Conservation (phyloP, 2,329 filamentous ascomycete genomes). For the Venturia nashicola region DNA sequence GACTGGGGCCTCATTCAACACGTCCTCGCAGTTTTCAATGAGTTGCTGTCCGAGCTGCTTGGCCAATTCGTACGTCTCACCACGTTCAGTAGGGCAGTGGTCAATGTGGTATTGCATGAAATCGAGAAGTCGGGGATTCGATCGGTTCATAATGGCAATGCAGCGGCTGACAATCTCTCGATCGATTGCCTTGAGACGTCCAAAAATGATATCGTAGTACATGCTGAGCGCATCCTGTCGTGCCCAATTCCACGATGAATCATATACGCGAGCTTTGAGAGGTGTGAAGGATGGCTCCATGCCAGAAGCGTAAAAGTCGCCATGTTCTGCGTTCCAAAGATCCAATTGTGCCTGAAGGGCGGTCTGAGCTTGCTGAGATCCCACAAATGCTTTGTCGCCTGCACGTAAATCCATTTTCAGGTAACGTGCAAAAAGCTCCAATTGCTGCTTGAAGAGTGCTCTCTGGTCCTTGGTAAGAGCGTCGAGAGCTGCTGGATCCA, state of each 20-base stretch:
- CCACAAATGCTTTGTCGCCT: conserved; percentile 87
- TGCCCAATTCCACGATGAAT: conserved; percentile 99
- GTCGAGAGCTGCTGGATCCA: conserved; percentile 95
- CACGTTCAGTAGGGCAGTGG: conserved; percentile 90
- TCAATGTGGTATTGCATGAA: conserved; percentile 99
- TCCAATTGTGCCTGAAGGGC: conserved; percentile 88
- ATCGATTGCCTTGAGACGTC: conserved; percentile 81
- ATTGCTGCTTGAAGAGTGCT: conserved; percentile 93
- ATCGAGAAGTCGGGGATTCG: conserved; percentile 86
- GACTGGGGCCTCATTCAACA: conserved; percentile 67
- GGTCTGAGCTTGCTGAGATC: conserved; percentile 72
- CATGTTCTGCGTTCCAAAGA: conserved; percentile 89
- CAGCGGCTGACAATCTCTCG: conserved; percentile 97
- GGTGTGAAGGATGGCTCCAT: conserved; percentile 91
- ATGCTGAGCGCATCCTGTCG: conserved; percentile 94
- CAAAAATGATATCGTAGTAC: conserved; percentile 99
- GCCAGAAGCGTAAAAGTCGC: conserved; percentile 87
- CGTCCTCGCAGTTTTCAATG: conserved; percentile 95
- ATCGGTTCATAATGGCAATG: conserved; percentile 98
- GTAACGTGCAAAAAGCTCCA: conserved; percentile 89
- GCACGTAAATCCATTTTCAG: conserved; percentile 92
- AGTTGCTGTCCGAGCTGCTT: conserved; percentile 88
- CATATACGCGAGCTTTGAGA: conserved; percentile 90
- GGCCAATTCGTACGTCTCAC: conserved; percentile 95
- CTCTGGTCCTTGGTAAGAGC: conserved; percentile 94